These are phyloP conservation scores for Heterobasidion occidentale DNA, from an alignment of 1,284 basidiomycete species.

Conservation along the genomic window DNA sequence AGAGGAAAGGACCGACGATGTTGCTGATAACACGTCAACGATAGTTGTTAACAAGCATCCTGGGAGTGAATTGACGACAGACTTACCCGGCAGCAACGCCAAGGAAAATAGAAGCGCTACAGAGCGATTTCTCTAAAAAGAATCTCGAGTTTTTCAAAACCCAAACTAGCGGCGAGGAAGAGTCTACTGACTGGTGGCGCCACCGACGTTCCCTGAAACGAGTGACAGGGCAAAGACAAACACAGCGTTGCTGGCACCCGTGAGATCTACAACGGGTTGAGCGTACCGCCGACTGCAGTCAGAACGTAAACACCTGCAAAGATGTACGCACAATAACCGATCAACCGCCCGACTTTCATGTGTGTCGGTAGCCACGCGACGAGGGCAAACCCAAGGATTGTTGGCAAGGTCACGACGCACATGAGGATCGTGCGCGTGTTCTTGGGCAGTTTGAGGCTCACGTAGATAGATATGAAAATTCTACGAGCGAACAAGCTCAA, in stretches of 20 bases:
- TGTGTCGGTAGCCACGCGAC: not conserved
- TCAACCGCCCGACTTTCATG: not conserved
- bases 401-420: not conserved
- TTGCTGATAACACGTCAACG: constrained; percentile 22
- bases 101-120: constrained; percentile 15
- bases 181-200: constrained; percentile 22
- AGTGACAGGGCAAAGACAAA: constrained; percentile 37
- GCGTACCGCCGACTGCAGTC: not conserved
- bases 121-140: constrained; percentile 26
- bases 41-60: not conserved
- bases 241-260: constrained; percentile 32
- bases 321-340: not conserved
- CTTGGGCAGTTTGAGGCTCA: constrained; percentile 9
- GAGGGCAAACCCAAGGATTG: not conserved
- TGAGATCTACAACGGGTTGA: constrained; percentile 15
- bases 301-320: too few relatives aligned
- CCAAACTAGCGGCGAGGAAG: too few relatives aligned
- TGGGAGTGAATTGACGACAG: not conserved
- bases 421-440: not conserved
- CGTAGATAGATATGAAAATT: too few relatives aligned
- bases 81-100: not conserved
- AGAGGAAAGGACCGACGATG: constrained; percentile 33
- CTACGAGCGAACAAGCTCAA: too few relatives aligned
- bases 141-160: too few relatives aligned
- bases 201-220: constrained; percentile 36